Evolutionary conservation across 192 early-diverging fungal species (phyloP).

Genomic region (Backusella mclennaniae): DNA sequence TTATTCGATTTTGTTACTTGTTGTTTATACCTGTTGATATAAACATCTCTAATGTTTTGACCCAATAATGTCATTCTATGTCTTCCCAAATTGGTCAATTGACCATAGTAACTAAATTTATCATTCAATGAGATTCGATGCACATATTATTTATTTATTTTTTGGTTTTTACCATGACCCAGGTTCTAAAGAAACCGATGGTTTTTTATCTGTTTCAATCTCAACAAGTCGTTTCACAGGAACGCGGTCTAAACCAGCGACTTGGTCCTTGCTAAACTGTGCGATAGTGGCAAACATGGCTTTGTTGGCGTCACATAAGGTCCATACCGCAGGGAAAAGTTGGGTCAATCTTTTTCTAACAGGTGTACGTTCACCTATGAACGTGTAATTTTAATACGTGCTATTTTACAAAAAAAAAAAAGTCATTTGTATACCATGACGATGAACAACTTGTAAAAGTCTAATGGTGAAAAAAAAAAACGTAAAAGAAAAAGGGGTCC

Average conservation of each 20-base stretch:
- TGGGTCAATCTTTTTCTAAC: slow-evolving; percentile 29
- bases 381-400: neutral
- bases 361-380: slow-evolving; percentile 43
- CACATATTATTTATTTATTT: neutral
- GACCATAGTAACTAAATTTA: slow-evolving; percentile 32
- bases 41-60: slow-evolving; percentile 28
- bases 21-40: slow-evolving; percentile 29
- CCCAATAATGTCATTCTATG: slow-evolving; percentile 32
- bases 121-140: neutral
- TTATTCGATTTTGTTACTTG: neutral
- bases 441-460: slow-evolving; percentile 40
- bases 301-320: slow-evolving; percentile 33
- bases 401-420: neutral
- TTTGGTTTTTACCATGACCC: slow-evolving; percentile 13
- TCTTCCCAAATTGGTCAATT: slow-evolving; percentile 40
- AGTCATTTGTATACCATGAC: slow-evolving; percentile 35
- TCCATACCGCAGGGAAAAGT: slow-evolving; percentile 36
- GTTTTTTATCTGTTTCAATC: neutral
- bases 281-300: slow-evolving; percentile 29
- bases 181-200: neutral
- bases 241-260: neutral
- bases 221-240: slow-evolving; percentile 24
- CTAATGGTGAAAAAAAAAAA: slow-evolving; percentile 11
- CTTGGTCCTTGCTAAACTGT: slow-evolving; percentile 3
- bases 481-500: neutral